Conservation (phyloP, 169 alveolate species). For the Plasmodium gaboni region DNA sequence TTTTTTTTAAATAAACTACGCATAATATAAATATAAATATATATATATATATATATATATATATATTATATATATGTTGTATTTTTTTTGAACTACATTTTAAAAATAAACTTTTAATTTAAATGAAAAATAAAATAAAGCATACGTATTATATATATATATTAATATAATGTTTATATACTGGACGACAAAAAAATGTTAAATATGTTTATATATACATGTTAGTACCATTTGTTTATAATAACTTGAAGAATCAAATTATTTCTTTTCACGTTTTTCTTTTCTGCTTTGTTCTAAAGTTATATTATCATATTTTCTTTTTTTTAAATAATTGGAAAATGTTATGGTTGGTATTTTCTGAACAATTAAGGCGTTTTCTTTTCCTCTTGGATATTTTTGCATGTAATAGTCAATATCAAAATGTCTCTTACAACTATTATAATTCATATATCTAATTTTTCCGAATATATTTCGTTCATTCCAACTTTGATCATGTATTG, state of each 20-base stretch:
- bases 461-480: constrained; percentile 85
- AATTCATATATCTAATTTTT: constrained; percentile 85
- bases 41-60: too few species aligned
- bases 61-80: too few species aligned
- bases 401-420: constrained; percentile 77
- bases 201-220: too few species aligned
- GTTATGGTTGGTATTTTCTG: constrained; percentile 68
- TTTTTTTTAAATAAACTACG: too few species aligned
- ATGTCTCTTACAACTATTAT: constrained; percentile 84
- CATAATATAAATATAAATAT: too few species aligned
- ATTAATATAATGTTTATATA: too few species aligned
- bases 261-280: neutral
- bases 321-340: constrained; percentile 36
- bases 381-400: constrained; percentile 69
- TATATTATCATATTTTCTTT: constrained; percentile 12
- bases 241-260: neutral
- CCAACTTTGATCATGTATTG: constrained; percentile 86
- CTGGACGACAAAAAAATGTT: too few species aligned
- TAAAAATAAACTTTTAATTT: too few species aligned
- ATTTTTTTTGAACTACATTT: too few species aligned
- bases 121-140: too few species aligned
- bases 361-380: constrained; percentile 64
- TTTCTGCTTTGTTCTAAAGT: neutral
- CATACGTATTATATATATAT: too few species aligned
- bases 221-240: neutral